Conservation (phyloP, 768 basidiomycete species). For the Pisolithus orientalis region DNA sequence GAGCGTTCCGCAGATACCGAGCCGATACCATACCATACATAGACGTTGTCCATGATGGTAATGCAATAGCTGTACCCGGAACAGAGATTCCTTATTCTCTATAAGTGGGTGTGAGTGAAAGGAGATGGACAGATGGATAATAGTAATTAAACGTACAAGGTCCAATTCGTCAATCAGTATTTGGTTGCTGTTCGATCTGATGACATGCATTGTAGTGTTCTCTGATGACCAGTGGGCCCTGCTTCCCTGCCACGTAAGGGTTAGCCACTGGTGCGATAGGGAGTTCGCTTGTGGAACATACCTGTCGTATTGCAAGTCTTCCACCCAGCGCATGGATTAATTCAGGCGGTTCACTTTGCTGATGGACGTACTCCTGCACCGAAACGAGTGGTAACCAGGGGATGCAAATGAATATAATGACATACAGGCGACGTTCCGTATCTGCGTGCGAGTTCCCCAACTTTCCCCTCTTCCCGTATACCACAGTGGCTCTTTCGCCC, state of each 20-base stretch:
- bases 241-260: conserved; percentile 42
- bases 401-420: not conserved
- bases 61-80: conserved; percentile 83
- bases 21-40: conserved; percentile 80
- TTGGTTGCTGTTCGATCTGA: conserved; percentile 45
- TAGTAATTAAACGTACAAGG: conserved; percentile 37
- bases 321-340: conserved; percentile 64
- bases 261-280: not conserved
- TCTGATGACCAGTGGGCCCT: conserved; percentile 72
- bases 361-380: conserved; percentile 37
- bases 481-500: conserved; percentile 50
- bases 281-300: conserved; percentile 15
- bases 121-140: conserved; percentile 3
- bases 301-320: conserved; percentile 69
- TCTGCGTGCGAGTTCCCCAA: conserved; percentile 64
- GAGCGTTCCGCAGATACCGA: conserved; percentile 51
- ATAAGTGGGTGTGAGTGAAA: conserved; percentile 1
- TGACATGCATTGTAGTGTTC: conserved; percentile 77
- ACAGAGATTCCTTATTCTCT: conserved; percentile 66
- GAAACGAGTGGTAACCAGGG: not conserved
- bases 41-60: conserved; percentile 60
- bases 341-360: conserved; percentile 58
- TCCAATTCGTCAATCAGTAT: conserved; percentile 69
- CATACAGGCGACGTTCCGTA: conserved; percentile 64
- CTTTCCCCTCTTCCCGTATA: conserved; percentile 58